Evolutionary conservation across 2,329 filamentous ascomycete species (phyloP).

Genomic region (Delphinella strobiligena): DNA sequence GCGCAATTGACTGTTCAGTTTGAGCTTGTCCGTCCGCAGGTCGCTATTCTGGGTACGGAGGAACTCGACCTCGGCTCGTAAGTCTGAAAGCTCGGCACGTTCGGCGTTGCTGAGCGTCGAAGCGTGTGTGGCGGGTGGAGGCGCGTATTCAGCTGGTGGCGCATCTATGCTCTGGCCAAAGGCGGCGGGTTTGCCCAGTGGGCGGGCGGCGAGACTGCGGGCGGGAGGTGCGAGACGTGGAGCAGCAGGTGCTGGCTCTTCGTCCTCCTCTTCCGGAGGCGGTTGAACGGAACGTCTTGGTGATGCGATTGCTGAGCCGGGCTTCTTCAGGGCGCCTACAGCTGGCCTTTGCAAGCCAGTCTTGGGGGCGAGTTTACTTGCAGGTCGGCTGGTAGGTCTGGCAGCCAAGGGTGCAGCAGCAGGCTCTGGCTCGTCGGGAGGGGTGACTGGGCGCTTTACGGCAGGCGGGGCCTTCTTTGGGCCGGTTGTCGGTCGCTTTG

Average conservation of each 20-base stretch:
- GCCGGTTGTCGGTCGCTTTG: conserved; percentile 28
- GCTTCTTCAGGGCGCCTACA: conserved; percentile 28
- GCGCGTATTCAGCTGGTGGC: conserved; percentile 16
- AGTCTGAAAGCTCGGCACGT: conserved; percentile 80
- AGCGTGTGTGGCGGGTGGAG: conserved; percentile 31
- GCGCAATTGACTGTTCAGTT: conserved; percentile 73
- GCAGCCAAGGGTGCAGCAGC: conserved; percentile 45
- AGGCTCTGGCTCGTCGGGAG: conserved; percentile 29
- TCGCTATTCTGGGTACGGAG: conserved; percentile 67
- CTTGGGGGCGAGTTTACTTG: conserved; percentile 29
- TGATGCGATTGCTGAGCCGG: conserved; percentile 23
- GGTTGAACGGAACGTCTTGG: conserved; percentile 32
- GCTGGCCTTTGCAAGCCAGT: conserved; percentile 25
- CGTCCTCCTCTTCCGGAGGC: conserved; percentile 38
- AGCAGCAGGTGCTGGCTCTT: conserved; percentile 21
- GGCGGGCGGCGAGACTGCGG: conserved; percentile 70
- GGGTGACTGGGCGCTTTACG: conserved; percentile 24
- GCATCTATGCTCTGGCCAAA: conserved; percentile 43
- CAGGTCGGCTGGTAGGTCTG: conserved; percentile 44
- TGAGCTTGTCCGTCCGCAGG: conserved; percentile 67
- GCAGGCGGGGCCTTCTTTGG: conserved; percentile 37
- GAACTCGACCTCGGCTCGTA: conserved; percentile 71
- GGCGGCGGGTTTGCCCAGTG: conserved; percentile 65
- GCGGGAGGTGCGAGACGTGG: conserved; percentile 35
- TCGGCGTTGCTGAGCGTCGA: conserved; percentile 68